Percentiles rank a stretch among this genome's conserved stretches.
Evolutionary conservation across 139 green algal species (phyloP).

Genomic region (Desmodesmus armatus): DNA sequence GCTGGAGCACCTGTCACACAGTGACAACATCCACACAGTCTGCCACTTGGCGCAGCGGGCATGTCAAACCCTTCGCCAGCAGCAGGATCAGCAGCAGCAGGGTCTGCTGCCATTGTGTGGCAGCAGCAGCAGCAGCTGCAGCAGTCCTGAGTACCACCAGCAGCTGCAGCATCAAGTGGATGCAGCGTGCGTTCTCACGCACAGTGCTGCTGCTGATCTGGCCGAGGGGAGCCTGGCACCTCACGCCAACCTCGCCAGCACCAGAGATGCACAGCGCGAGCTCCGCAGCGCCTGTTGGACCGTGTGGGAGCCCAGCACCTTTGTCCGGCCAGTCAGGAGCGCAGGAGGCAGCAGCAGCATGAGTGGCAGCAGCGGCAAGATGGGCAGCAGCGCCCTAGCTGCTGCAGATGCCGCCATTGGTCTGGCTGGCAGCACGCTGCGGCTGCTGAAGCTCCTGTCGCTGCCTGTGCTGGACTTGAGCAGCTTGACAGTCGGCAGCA

Average conservation of each 20-base stretch:
- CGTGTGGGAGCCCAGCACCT: too few species aligned
- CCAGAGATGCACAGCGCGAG: too few species aligned
- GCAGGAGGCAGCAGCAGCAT: too few species aligned
- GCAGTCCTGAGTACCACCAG: background rate
- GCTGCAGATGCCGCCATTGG: background rate
- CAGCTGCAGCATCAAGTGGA: background rate
- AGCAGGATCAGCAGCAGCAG: background rate
- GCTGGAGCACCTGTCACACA: conserved; percentile 29
- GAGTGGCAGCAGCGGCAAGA: background rate
- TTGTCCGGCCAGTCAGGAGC: too few species aligned
- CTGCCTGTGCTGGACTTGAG: background rate
- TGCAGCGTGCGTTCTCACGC: background rate
- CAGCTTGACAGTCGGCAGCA: background rate
- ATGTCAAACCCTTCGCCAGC: too few species aligned
- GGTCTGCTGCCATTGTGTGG: background rate
- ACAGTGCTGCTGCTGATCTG: background rate
- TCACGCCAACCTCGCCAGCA: too few species aligned
- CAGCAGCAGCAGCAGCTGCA: background rate
- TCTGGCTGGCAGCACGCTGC: background rate
- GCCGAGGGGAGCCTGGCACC: too few species aligned
- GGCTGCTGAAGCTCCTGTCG: conserved; percentile 32
- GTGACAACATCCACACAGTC: background rate
- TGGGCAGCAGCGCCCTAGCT: conserved; percentile 2
- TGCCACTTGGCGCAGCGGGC: background rate
- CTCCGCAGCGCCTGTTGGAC: background rate